Percentiles rank a stretch among this genome's conserved stretches.
Evolutionary conservation across 2,329 filamentous ascomycete species (phyloP).

Genomic region (Fusarium longipes): DNA sequence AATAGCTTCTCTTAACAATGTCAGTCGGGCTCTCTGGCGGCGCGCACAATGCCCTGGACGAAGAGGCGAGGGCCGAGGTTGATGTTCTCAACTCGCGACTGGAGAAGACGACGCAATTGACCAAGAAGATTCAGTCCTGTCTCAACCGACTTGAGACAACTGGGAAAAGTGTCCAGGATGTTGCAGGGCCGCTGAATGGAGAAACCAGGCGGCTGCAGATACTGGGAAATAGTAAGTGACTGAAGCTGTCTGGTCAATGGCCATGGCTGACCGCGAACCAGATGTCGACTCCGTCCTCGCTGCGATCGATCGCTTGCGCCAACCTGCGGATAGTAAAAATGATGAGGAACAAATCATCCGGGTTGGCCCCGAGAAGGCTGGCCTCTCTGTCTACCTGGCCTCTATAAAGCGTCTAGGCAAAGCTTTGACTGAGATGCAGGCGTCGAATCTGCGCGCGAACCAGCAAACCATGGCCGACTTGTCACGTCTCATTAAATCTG

Average conservation of each 20-base stretch:
- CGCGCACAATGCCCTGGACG: constrained; percentile 66
- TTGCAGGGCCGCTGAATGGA: constrained; percentile 90
- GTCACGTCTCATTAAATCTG: constrained; percentile 78
- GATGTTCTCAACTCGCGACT: constrained; percentile 78
- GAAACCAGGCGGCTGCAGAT: constrained; percentile 91
- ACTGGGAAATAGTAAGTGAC: constrained; percentile 76
- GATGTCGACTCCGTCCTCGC: constrained; percentile 87
- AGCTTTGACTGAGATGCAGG: constrained; percentile 84
- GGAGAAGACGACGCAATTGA: constrained; percentile 92
- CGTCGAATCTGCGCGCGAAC: constrained; percentile 91
- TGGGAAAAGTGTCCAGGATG: constrained; percentile 90
- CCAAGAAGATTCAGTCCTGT: constrained; percentile 94
- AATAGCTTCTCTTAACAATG: constrained; percentile 52
- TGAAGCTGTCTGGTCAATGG: constrained; percentile 12
- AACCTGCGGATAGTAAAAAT: constrained; percentile 92
- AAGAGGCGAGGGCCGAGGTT: constrained; percentile 76
- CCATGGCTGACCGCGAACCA: constrained; percentile 49
- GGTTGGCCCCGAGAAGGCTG: constrained; percentile 83
- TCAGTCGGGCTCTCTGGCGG: constrained; percentile 61
- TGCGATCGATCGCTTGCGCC: constrained; percentile 87
- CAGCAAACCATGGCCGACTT: constrained; percentile 89
- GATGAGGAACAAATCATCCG: constrained; percentile 93
- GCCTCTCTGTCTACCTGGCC: constrained; percentile 84
- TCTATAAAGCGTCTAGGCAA: constrained; percentile 90
- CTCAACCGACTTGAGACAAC: constrained; percentile 85